Evolutionary conservation across 495 filamentous ascomycete species (phyloP).

Genomic region (Coniosporium apollinis): DNA sequence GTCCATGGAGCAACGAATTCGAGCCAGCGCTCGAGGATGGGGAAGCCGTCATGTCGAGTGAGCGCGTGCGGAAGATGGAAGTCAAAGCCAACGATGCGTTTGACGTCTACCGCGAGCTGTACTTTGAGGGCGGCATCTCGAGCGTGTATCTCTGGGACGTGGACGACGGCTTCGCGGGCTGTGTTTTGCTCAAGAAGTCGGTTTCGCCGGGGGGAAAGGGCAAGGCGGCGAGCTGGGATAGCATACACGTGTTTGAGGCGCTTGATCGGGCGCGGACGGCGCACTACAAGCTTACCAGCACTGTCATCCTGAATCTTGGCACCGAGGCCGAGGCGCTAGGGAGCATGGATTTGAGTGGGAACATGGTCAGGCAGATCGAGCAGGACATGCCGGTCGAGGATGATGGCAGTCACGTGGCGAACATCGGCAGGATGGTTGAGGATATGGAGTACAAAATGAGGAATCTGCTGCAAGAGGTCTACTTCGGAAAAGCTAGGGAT

Average conservation of each 20-base stretch:
- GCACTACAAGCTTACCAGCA: constrained; percentile 95
- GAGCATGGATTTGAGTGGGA: constrained; percentile 83
- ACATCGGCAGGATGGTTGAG: constrained; percentile 84
- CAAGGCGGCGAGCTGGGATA: too few relatives aligned
- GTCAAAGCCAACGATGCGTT: constrained; percentile 86
- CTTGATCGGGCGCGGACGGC: constrained; percentile 76
- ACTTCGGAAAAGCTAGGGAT: constrained; percentile 98
- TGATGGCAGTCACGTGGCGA: constrained; percentile 86
- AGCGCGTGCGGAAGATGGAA: constrained; percentile 72
- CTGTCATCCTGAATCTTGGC: constrained; percentile 80
- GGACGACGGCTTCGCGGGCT: constrained; percentile 95
- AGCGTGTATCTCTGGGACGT: constrained; percentile 98
- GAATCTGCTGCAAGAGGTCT: constrained; percentile 95
- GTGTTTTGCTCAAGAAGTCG: constrained; percentile 91
- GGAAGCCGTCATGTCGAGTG: constrained; percentile 24
- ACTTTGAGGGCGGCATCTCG: constrained; percentile 91
- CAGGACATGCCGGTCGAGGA: constrained; percentile 74
- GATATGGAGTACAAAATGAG: constrained; percentile 99
- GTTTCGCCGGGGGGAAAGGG: too few relatives aligned
- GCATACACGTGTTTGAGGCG: constrained; percentile 96
- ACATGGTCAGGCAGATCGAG: constrained; percentile 95
- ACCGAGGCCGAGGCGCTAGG: constrained; percentile 56
- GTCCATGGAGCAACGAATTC: constrained; percentile 97
- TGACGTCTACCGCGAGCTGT: constrained; percentile 92
- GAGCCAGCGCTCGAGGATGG: constrained; percentile 51